phyloP scores from a whole-genome alignment of 2,329 filamentous ascomycete genomes.

The Aspergillus tamarii region DNA sequence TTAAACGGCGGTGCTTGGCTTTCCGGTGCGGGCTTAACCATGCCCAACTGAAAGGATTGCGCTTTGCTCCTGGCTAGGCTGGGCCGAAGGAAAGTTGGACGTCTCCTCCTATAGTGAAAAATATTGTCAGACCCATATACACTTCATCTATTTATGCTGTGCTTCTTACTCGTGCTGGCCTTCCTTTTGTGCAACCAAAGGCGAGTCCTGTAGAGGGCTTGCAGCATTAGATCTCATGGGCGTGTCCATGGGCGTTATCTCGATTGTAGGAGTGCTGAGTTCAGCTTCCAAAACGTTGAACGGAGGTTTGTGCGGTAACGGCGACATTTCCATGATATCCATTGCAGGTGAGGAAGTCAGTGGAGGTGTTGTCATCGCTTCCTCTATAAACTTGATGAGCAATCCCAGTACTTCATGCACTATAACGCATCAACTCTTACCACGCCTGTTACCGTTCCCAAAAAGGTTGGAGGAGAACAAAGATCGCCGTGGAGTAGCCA shows the following conservation, averaged over 20 bases:
- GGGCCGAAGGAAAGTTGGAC: conserved; percentile 71
- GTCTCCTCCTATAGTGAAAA: conserved; percentile 59
- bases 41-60: conserved; percentile 68
- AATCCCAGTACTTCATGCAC: conserved; percentile 5
- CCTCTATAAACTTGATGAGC: conserved; percentile 51
- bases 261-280: conserved; percentile 72
- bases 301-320: conserved; percentile 82
- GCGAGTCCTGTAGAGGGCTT: conserved; percentile 45
- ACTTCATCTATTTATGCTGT: conserved; percentile 1
- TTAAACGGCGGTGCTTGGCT: conserved; percentile 72
- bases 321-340: conserved; percentile 92
- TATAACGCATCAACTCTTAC: conserved; percentile 47
- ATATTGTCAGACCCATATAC: conserved; percentile 23
- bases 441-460: conserved; percentile 58
- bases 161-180: conserved; percentile 41
- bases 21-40: conserved; percentile 64
- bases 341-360: conserved; percentile 76
- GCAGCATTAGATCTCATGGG: conserved; percentile 39
- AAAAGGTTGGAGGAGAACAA: conserved; percentile 78
- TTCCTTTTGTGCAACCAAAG: conserved; percentile 36
- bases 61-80: conserved; percentile 76
- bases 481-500: conserved; percentile 80
- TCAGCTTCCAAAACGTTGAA: conserved; percentile 67
- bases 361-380: conserved; percentile 80
- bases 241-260: conserved; percentile 50